phyloP scores from a whole-genome alignment of 2,329 filamentous ascomycete species.

The Myrmaecium sp. region DNA sequence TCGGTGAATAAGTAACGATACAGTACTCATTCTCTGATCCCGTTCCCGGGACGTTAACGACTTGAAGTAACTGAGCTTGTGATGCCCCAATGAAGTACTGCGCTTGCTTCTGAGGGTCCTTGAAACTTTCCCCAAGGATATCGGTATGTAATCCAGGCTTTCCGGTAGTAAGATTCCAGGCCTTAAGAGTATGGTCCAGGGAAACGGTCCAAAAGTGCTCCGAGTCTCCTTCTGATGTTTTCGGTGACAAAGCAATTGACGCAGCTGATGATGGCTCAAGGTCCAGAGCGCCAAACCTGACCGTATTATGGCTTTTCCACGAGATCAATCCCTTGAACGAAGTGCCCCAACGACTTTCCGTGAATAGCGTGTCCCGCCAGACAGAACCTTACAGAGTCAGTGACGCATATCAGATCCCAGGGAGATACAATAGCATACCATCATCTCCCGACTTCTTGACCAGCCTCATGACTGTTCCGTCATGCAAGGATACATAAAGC shows the following conservation, averaged over 20 bases:
- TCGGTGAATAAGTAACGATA: constrained; percentile 73
- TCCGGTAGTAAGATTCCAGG: constrained; percentile 78
- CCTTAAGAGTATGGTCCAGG: constrained; percentile 72
- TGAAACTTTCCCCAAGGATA: constrained; percentile 44
- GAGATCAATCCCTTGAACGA: constrained; percentile 36
- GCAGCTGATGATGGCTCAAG: constrained; percentile 42
- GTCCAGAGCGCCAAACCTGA: constrained; percentile 51
- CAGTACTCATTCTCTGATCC: constrained; percentile 35
- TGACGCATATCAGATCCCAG: too few relatives aligned
- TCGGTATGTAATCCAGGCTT: constrained; percentile 63
- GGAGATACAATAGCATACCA: constrained; percentile 2
- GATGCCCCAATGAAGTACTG: constrained; percentile 65
- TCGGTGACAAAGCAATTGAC: constrained; percentile 33
- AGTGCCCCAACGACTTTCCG: constrained; percentile 54
- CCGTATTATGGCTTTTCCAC: constrained; percentile 46
- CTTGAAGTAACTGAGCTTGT: constrained; percentile 58
- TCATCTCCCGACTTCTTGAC: constrained; percentile 14
- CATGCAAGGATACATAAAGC: constrained; percentile 63
- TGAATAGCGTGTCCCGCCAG: constrained; percentile 61
- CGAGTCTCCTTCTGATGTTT: too few relatives aligned
- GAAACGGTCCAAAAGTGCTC: constrained; percentile 60
- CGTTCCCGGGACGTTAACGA: constrained; percentile 42
- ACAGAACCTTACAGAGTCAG: constrained; percentile 33
- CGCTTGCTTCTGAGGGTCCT: constrained; percentile 48
- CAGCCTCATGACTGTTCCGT: constrained; percentile 59